Evolutionary conservation across 768 basidiomycete species (phyloP).

Genomic region (Kwoniella bestiolae): DNA sequence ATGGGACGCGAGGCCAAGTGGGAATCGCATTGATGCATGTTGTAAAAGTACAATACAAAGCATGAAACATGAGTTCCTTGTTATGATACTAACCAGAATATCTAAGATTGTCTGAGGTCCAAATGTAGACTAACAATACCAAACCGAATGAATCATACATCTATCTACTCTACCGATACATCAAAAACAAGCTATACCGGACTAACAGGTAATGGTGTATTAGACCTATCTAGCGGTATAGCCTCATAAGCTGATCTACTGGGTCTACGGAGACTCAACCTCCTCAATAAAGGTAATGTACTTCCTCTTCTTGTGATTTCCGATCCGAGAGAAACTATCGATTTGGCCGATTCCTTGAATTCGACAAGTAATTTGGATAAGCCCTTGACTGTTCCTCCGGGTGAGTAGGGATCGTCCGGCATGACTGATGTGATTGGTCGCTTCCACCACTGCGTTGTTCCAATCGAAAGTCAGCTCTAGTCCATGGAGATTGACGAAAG

Average conservation of each 20-base stretch:
- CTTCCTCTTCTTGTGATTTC: conserved; percentile 59
- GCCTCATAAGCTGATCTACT: conserved; percentile 41
- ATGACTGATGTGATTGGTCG: conserved; percentile 60
- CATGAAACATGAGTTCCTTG: no score
- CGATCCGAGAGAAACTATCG: conserved; percentile 57
- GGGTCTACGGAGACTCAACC: conserved; percentile 33
- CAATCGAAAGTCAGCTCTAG: neutral
- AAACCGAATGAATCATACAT: no score
- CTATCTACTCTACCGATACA: neutral
- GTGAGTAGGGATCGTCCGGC: conserved; percentile 63
- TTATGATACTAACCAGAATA: no score
- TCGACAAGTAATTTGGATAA: conserved; percentile 61
- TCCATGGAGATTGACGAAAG: no score
- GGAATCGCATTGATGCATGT: conserved; percentile 16
- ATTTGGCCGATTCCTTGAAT: conserved; percentile 59
- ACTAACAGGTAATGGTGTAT: conserved; percentile 12
- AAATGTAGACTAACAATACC: neutral
- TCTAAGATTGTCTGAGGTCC: neutral
- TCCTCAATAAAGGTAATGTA: conserved; percentile 38
- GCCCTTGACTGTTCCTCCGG: conserved; percentile 60
- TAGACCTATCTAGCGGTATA: conserved; percentile 36
- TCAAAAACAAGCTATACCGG: neutral
- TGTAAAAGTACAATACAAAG: conserved; percentile 15
- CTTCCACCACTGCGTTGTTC: conserved; percentile 55
- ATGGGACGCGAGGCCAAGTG: no score